A percentile compares a stretch with the other conserved stretches of the same genome.
phyloP scores from a whole-genome alignment of 371 early-diverging fungal species.

The Haplosporangium sp. region DNA sequence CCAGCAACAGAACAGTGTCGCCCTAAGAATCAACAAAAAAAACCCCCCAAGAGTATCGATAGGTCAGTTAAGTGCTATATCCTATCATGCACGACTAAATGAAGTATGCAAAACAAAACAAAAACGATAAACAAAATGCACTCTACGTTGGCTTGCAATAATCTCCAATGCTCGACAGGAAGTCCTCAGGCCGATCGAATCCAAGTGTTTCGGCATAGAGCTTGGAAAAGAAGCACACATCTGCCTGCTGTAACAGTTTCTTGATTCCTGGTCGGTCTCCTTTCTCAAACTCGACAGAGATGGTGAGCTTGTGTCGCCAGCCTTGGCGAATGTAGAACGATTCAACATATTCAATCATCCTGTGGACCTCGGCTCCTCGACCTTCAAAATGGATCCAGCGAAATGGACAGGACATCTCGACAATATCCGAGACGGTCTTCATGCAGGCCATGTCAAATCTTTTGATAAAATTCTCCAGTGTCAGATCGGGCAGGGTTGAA shows the following conservation, averaged over 20 bases:
- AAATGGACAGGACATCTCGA: conserved; percentile 19
- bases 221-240: conserved; percentile 76
- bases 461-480: conserved; percentile 58
- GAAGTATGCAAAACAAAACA: neutral
- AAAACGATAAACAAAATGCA: neutral
- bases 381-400: conserved; percentile 80
- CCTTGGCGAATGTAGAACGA: conserved; percentile 52
- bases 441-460: conserved; percentile 49
- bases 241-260: conserved; percentile 63
- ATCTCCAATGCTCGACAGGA: conserved; percentile 55
- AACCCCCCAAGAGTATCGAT: too few relatives aligned
- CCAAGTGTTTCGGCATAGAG: conserved; percentile 71
- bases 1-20: conserved; percentile 70
- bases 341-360: conserved; percentile 68
- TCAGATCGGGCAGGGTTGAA: conserved; percentile 64
- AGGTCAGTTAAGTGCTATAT: too few relatives aligned
- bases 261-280: conserved; percentile 69
- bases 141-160: conserved; percentile 62
- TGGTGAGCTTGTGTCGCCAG: conserved; percentile 60
- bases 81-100: too few relatives aligned
- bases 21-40: too few relatives aligned
- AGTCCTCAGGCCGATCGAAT: conserved; percentile 59
- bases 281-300: conserved; percentile 79
- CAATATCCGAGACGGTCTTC: conserved; percentile 17
- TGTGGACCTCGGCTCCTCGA: conserved; percentile 62